phyloP scores from a whole-genome alignment of 1,284 basidiomycete species.

The Boletus semigastroideus region DNA sequence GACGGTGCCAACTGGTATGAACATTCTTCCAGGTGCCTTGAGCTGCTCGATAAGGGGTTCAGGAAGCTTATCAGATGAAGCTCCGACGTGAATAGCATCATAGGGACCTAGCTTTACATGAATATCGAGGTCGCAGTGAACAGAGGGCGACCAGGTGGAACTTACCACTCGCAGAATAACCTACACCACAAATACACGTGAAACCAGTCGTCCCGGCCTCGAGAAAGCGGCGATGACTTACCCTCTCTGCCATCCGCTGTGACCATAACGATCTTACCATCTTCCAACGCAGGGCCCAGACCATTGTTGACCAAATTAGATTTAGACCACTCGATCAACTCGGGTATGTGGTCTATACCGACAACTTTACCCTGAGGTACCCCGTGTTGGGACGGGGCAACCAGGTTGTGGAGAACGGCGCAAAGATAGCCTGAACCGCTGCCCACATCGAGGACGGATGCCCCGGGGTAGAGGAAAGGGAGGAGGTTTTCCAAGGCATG shows the following conservation, averaged over 20 bases:
- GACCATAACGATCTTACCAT: slow-evolving; percentile 60
- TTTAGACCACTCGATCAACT: slow-evolving; percentile 71
- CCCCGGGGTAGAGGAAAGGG: slow-evolving; percentile 66
- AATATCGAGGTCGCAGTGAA: not conserved
- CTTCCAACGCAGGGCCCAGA: slow-evolving; percentile 50
- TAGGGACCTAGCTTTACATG: slow-evolving; percentile 59
- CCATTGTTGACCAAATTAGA: slow-evolving; percentile 74
- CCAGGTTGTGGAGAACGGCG: slow-evolving; percentile 77
- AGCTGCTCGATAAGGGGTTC: slow-evolving; percentile 78
- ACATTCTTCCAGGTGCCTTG: slow-evolving; percentile 85
- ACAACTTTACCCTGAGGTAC: slow-evolving; percentile 64
- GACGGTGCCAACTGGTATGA: slow-evolving; percentile 83
- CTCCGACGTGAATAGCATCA: slow-evolving; percentile 93
- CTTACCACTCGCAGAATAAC: slow-evolving; percentile 32
- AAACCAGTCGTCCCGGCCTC: not conserved
- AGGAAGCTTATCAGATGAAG: slow-evolving; percentile 82
- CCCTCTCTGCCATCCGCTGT: slow-evolving; percentile 84
- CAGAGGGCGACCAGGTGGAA: not conserved
- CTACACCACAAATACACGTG: slow-evolving; percentile 11
- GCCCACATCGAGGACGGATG: slow-evolving; percentile 79
- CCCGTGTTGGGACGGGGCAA: slow-evolving; percentile 38
- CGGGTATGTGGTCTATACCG: slow-evolving; percentile 90
- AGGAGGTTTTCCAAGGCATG: slow-evolving; percentile 76
- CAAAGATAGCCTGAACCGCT: slow-evolving; percentile 78
- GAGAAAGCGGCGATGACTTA: slow-evolving; percentile 12